phyloP scores from a whole-genome alignment of 352 stramenopile species.

The Pythium rhizo-oryzae region DNA sequence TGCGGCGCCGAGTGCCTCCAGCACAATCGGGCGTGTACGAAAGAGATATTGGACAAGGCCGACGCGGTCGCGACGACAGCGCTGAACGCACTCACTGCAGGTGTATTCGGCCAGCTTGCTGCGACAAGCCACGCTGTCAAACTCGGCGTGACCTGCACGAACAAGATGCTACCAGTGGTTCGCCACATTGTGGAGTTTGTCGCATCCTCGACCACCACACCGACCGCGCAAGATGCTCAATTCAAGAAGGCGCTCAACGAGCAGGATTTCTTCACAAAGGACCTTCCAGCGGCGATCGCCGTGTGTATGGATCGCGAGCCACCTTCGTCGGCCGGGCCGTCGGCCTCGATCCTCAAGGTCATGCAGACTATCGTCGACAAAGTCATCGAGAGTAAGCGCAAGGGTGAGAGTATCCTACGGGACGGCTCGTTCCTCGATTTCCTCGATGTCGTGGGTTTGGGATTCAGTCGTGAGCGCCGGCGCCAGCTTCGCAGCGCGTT shows the following conservation, averaged over 20 bases:
- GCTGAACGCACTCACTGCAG: slow-evolving; percentile 39
- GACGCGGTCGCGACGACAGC: slow-evolving; percentile 39
- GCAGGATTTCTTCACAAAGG: slow-evolving; percentile 46
- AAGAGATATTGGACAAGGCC: slow-evolving; percentile 47
- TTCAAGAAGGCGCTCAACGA: slow-evolving; percentile 41
- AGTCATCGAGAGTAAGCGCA: slow-evolving; percentile 5
- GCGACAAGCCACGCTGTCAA: slow-evolving; percentile 5
- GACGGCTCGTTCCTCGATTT: slow-evolving; percentile 8
- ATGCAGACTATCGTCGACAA: slow-evolving; percentile 33
- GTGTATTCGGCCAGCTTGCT: slow-evolving; percentile 42
- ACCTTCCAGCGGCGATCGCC: slow-evolving; percentile 43
- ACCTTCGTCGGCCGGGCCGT: slow-evolving; percentile 18
- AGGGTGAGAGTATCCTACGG: slow-evolving; percentile 11
- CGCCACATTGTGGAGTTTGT: slow-evolving; percentile 41
- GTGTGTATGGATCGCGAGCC: slow-evolving; percentile 42
- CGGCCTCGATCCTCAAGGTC: slow-evolving; percentile 32
- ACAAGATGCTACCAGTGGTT: slow-evolving; percentile 42
- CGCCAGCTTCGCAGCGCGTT: background rate
- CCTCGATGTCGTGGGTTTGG: slow-evolving; percentile 2
- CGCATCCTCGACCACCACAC: slow-evolving; percentile 32
- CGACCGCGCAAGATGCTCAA: slow-evolving; percentile 21
- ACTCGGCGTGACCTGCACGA: slow-evolving; percentile 40
- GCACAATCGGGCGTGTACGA: slow-evolving; percentile 55
- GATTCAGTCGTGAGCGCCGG: background rate
- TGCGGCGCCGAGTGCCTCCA: slow-evolving; percentile 60